Evolutionary conservation across 495 filamentous ascomycete genomes (phyloP).

Genomic region (Podospora pseudocomata): DNA sequence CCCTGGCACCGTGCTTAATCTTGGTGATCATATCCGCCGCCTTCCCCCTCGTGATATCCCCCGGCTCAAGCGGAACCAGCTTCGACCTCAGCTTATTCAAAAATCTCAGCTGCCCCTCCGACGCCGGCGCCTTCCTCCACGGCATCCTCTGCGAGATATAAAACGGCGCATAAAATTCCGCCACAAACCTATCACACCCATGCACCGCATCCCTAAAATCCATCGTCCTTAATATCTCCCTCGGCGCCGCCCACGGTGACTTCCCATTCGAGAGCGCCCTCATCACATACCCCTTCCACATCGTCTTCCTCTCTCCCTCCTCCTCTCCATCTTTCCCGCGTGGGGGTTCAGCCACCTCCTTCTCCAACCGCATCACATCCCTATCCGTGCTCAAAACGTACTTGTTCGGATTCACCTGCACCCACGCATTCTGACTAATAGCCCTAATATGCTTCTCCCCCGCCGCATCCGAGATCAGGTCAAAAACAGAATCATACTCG

Average conservation of each 20-base stretch:
- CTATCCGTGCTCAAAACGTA: slow-evolving; percentile 61
- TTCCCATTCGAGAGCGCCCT: slow-evolving; percentile 40
- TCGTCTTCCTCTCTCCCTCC: slow-evolving; percentile 10
- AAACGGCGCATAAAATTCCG: slow-evolving; percentile 53
- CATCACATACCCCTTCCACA: slow-evolving; percentile 38
- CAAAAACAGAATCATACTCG: slow-evolving; percentile 83
- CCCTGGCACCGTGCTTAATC: slow-evolving; percentile 74
- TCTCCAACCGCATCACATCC: slow-evolving; percentile 64
- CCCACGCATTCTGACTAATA: slow-evolving; percentile 75
- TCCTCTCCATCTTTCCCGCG: slow-evolving; percentile 19
- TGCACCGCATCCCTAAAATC: slow-evolving; percentile 70
- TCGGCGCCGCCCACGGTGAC: slow-evolving; percentile 61
- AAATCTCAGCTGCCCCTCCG: slow-evolving; percentile 63
- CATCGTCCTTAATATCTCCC: slow-evolving; percentile 54
- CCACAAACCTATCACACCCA: slow-evolving; percentile 77
- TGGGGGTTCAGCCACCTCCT: background rate
- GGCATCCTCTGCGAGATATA: slow-evolving; percentile 55
- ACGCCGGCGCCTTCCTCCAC: slow-evolving; percentile 69
- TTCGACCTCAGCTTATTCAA: slow-evolving; percentile 63
- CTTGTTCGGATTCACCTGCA: slow-evolving; percentile 59
- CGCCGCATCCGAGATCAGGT: slow-evolving; percentile 78
- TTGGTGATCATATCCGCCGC: slow-evolving; percentile 94
- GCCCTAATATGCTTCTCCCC: slow-evolving; percentile 72
- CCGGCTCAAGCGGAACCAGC: slow-evolving; percentile 50
- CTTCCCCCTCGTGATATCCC: slow-evolving; percentile 69